Base-by-base conservation (phyloP, 1,139 yeast genomes). In the Ogataea hybrid region DNA sequence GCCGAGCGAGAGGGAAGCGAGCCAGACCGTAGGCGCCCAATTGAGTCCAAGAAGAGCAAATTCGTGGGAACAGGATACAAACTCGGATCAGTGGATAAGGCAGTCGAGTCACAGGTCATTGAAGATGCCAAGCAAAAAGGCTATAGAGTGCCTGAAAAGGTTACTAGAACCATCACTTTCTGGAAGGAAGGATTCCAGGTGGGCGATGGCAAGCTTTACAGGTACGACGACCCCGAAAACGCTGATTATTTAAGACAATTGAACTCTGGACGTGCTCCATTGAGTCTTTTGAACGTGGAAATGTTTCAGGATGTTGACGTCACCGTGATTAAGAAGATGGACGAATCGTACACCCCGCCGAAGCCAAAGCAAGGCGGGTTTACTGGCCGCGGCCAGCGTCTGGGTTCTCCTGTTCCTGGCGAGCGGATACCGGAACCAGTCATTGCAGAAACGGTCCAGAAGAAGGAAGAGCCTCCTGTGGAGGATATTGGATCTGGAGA, bases 121-220 rank as follows among this genome's bases (percentile, higher is more conserved):
- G 54, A 59, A 1, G 61, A 59, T 34, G 42, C 49, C 18, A 42
- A 37, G 14, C 45, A 37, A 41, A 37, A 61, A 56, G 59, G 31
- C 61, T 10, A 28, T 16, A 64, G 64, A 43, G 68, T 65, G 39
- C 72, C 75, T 3, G 67, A 67, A 28, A 78, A 76, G 45, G 94
- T 81, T 6, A 72, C 74, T 14, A 72, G 95, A 57, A 84, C 83
- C 40, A 83, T 94, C 49, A 88, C 95, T 0, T 92, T 92, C 62
- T 92, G 98, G 98, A 82, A 81, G 54, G 94, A 92, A 59, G 98
- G 98, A 2, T 92, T 94, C 65, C 87, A 89, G 43, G 90, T 92
- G 23, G 97, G 92, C 16, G 95, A 89, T 40, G 97, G 97, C 2
- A 79, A 79, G 16, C 71, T 92, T 47, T 83, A 77, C 63, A 72